Percentiles rank a stretch among this genome's conserved stretches.
phyloP scores from a whole-genome alignment of 129 eudicot genomes.

The Flaveria bidentis region DNA sequence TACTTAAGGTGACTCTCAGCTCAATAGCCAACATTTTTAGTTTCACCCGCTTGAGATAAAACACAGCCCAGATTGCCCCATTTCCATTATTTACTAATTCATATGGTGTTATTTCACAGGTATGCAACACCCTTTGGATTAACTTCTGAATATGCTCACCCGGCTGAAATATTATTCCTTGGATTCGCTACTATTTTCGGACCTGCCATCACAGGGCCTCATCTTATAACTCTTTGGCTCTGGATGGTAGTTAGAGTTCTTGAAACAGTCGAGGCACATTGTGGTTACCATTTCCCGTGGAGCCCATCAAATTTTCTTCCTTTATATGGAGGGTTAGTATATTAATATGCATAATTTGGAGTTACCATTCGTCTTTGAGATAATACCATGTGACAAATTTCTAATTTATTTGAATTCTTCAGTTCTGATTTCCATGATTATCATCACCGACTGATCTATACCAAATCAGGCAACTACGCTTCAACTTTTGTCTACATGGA shows the following conservation, averaged over 20 bases:
- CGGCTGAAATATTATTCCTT: conserved; percentile 94
- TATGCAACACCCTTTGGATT: conserved; percentile 98
- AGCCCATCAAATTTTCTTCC: conserved; percentile 95
- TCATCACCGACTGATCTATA: conserved; percentile 95
- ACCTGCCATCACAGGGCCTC: conserved; percentile 98
- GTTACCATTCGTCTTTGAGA: background rate
- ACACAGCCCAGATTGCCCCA: background rate
- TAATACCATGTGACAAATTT: background rate
- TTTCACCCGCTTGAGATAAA: background rate
- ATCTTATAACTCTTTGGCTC: conserved; percentile 87
- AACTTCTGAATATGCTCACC: conserved; percentile 99
- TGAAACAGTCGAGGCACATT: conserved; percentile 98
- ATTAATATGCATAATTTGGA: background rate
- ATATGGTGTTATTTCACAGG: conserved; percentile 40
- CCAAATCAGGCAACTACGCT: conserved; percentile 96
- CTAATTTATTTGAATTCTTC: conserved; percentile 8
- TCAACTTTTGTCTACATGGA: conserved; percentile 98
- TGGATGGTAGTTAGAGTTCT: conserved; percentile 98
- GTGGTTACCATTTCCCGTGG: conserved; percentile 99
- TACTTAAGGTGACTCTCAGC: background rate
- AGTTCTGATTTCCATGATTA: conserved; percentile 99
- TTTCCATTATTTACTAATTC: conserved; percentile 6
- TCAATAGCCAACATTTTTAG: too few relatives aligned
- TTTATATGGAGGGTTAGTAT: conserved; percentile 90
- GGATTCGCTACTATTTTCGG: conserved; percentile 98